Percentiles rank a stretch among this genome's conserved stretches.
These are phyloP conservation scores for Microdochium trichocladiopsis DNA, from an alignment of 2,329 filamentous ascomycete genomes.

Conservation along the genomic window DNA sequence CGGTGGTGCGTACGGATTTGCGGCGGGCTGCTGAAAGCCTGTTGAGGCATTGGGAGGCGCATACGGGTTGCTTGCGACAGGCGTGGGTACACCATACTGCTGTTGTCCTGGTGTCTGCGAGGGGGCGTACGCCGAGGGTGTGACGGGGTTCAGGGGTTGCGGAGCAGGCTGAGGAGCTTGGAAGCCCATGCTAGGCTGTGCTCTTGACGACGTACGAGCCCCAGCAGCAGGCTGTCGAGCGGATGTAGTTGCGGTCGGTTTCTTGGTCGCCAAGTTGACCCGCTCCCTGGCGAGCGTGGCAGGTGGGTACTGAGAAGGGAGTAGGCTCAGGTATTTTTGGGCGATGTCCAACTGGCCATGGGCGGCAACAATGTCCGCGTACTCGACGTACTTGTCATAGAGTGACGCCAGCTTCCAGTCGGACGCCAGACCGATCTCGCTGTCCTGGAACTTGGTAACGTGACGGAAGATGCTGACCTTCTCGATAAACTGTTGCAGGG, in stretches of 20 bases:
- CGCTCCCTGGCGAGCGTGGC: slow-evolving; percentile 83
- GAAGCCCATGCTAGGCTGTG: slow-evolving; percentile 35
- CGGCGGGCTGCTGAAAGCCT: slow-evolving; percentile 8
- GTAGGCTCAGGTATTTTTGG: slow-evolving; percentile 83
- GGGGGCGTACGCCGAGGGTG: slow-evolving; percentile 20
- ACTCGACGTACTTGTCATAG: slow-evolving; percentile 95
- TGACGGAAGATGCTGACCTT: slow-evolving; percentile 96
- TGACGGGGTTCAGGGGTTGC: slow-evolving; percentile 11
- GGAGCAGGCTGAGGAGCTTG: slow-evolving; percentile 35
- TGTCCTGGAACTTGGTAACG: slow-evolving; percentile 85
- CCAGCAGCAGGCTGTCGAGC: slow-evolving; percentile 22
- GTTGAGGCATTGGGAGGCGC: slow-evolving; percentile 11
- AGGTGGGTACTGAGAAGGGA: slow-evolving; percentile 76
- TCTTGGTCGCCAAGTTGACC: slow-evolving; percentile 76
- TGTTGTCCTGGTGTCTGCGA: slow-evolving; percentile 13
- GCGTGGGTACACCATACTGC: background rate
- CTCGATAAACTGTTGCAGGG: slow-evolving; percentile 90
- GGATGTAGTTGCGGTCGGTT: slow-evolving; percentile 24
- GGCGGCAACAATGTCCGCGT: slow-evolving; percentile 87
- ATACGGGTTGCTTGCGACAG: slow-evolving; percentile 27
- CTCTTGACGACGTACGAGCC: slow-evolving; percentile 32
- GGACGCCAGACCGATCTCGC: slow-evolving; percentile 60
- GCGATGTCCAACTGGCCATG: slow-evolving; percentile 83
- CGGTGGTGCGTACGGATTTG: slow-evolving; percentile 15
- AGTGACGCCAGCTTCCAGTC: slow-evolving; percentile 85